Conservation (phyloP, 192 early-diverging fungal genomes). For the Entomortierella parvispora region DNA sequence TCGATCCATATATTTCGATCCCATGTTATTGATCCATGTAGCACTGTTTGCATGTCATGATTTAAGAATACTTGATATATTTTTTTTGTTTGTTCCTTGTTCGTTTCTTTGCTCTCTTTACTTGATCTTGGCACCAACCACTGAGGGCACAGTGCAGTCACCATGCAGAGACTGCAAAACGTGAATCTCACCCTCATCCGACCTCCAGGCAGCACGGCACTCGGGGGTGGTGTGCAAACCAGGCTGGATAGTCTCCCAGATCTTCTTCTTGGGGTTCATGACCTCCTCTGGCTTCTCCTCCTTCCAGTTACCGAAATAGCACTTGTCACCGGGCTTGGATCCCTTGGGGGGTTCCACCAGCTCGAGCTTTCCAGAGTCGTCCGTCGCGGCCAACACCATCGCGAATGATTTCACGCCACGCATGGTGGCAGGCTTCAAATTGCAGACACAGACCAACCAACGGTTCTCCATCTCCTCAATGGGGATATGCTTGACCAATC, state of each 20-base stretch:
- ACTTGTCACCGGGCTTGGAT: constrained; percentile 87
- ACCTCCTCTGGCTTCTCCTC: constrained; percentile 82
- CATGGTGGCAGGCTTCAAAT: constrained; percentile 95
- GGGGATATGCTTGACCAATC: constrained; percentile 92
- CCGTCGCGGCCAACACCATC: constrained; percentile 95
- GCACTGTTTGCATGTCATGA: too few species aligned
- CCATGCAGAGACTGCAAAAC: constrained; percentile 55
- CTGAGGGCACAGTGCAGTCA: constrained; percentile 70
- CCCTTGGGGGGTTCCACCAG: constrained; percentile 89
- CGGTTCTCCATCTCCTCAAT: constrained; percentile 87
- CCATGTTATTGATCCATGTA: too few species aligned
- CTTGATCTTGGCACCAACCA: constrained; percentile 77
- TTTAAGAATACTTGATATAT: neutral
- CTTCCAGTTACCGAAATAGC: constrained; percentile 94
- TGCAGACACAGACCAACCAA: constrained; percentile 82
- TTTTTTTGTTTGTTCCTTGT: neutral
- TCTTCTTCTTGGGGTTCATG: constrained; percentile 98
- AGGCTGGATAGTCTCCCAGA: constrained; percentile 97
- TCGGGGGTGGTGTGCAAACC: constrained; percentile 79
- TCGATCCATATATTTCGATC: too few species aligned
- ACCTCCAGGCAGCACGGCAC: constrained; percentile 70
- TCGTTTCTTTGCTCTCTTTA: constrained; percentile 46
- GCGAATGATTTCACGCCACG: constrained; percentile 94
- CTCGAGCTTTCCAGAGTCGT: constrained; percentile 89
- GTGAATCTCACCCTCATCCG: constrained; percentile 60